Conservation (phyloP, 495 filamentous ascomycete species). For the Pseudevernia furfuracea region DNA sequence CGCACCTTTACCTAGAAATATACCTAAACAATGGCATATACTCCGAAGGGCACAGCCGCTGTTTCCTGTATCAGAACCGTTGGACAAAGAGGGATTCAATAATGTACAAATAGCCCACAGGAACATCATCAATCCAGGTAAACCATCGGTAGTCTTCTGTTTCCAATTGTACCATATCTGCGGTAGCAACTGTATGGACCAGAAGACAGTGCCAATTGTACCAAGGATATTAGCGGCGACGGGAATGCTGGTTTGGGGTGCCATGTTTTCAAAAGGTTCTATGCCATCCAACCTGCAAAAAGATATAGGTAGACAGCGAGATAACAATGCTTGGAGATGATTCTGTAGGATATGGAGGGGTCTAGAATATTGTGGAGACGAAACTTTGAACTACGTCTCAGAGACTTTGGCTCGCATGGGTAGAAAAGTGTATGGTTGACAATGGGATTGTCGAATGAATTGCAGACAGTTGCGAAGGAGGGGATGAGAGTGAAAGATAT, state of each 20-base stretch:
- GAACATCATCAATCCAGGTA: constrained; percentile 67
- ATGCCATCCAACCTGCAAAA: background rate
- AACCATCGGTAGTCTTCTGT: constrained; percentile 62
- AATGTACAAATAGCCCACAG: constrained; percentile 59
- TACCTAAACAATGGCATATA: constrained; percentile 47
- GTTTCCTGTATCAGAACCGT: background rate
- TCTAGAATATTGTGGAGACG: background rate
- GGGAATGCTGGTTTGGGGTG: constrained; percentile 33
- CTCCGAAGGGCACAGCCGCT: constrained; percentile 48
- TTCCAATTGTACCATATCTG: constrained; percentile 68
- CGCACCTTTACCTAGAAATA: constrained; percentile 22
- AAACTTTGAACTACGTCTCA: background rate
- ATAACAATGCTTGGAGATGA: background rate
- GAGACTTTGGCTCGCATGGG: background rate
- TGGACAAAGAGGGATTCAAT: background rate
- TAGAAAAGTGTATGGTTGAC: background rate
- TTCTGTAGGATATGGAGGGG: background rate
- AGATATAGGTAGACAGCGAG: background rate
- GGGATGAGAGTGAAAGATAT: background rate
- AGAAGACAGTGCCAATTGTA: constrained; percentile 48
- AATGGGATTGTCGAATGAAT: background rate
- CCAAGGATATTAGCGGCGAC: constrained; percentile 46
- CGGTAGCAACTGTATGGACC: constrained; percentile 48
- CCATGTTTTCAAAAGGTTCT: background rate
- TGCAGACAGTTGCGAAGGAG: background rate